Base-by-base conservation (phyloP, 495 filamentous ascomycete species). In the Amniculicola lignicola region DNA sequence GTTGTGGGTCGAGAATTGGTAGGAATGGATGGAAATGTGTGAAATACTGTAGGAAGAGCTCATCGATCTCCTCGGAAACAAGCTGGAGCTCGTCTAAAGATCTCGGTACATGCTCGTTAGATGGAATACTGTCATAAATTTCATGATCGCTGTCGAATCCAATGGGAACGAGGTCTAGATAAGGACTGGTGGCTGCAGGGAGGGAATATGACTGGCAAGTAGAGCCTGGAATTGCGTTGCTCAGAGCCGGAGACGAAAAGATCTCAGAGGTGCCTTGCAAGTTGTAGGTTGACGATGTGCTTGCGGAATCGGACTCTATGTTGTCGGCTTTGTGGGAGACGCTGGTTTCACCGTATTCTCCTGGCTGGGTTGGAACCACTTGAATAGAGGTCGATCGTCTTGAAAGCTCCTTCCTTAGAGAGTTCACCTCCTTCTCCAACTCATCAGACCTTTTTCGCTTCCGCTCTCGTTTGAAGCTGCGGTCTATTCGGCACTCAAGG, bases 391-490 rank as follows among this genome's bases (percentile, higher is more conserved):
- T 24, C 15, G 51, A 44, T n/a, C 39, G 38, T 36, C 40, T 29
- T 9, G 51, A 44, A 37, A 54, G 51, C 51, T 54, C 51, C 16
- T 9, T 35, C 14, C 22, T 44, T 28, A 54, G 24, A 3, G 31
- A 19, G 18, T 54, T 27, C 2, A 54, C 51, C 40, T 54, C 51
- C 21, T 54, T 54, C 62, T 92, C 89, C 87, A 94, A 91, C 70
- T 94, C 90, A 38, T 88, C 87, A 70, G 94, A 88, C 63, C 86
- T 86, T 54, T 82, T 88, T 37, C 90, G 82, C 75, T 96, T 96
- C 45, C 88, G 88, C 25, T 94, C 78, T 36, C 90, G 85, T 71
- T 90, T 92, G 74, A 96, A 96, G 65, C 90, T 89, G 50, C 85
- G 86, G 68, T 94, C 89, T 66, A 96, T 94, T 65, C 89, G 90